Evolutionary conservation across 2,329 filamentous ascomycete genomes (phyloP).

Genomic region (Colletotrichum tropicicola): DNA sequence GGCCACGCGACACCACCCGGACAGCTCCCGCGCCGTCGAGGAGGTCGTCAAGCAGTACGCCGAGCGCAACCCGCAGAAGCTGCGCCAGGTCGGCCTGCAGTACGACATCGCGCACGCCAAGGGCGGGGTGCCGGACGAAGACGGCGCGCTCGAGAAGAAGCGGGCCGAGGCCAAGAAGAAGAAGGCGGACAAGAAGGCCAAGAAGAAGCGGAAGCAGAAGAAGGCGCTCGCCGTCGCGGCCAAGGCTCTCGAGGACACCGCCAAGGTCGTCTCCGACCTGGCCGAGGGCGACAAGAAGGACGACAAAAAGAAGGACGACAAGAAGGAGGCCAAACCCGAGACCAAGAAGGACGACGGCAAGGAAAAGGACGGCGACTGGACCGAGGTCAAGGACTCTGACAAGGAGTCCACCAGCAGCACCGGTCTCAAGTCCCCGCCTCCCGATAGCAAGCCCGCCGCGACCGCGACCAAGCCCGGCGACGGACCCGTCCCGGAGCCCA

Average conservation of each 20-base stretch:
- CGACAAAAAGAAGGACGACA: slow-evolving; percentile 17
- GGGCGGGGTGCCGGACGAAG: slow-evolving; percentile 61
- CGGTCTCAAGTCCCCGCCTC: not conserved
- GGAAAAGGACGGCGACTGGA: slow-evolving; percentile 20
- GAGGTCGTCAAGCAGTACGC: slow-evolving; percentile 62
- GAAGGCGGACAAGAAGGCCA: slow-evolving; percentile 36
- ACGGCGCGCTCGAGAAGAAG: slow-evolving; percentile 43
- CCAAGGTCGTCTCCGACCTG: slow-evolving; percentile 29
- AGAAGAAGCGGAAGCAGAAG: slow-evolving; percentile 33
- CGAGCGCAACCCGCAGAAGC: slow-evolving; percentile 66
- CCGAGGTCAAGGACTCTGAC: slow-evolving; percentile 12
- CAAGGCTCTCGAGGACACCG: slow-evolving; percentile 31
- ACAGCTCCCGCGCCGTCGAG: slow-evolving; percentile 57
- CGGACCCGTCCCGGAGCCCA: slow-evolving; percentile 1
- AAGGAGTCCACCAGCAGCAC: slow-evolving; percentile 14
- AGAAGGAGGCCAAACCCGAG: slow-evolving; percentile 29
- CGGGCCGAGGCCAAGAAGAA: slow-evolving; percentile 38
- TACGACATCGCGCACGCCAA: slow-evolving; percentile 71
- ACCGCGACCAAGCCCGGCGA: slow-evolving; percentile 3
- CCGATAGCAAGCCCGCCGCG: not conserved
- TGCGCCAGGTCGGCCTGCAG: slow-evolving; percentile 66
- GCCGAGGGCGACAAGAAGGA: slow-evolving; percentile 22
- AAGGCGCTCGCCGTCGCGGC: slow-evolving; percentile 19
- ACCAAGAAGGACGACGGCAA: slow-evolving; percentile 31
- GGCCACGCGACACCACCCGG: slow-evolving; percentile 53